Evolutionary conservation across 2,329 filamentous ascomycete genomes (phyloP).

Genomic region (Scleromitrula shiraiana): DNA sequence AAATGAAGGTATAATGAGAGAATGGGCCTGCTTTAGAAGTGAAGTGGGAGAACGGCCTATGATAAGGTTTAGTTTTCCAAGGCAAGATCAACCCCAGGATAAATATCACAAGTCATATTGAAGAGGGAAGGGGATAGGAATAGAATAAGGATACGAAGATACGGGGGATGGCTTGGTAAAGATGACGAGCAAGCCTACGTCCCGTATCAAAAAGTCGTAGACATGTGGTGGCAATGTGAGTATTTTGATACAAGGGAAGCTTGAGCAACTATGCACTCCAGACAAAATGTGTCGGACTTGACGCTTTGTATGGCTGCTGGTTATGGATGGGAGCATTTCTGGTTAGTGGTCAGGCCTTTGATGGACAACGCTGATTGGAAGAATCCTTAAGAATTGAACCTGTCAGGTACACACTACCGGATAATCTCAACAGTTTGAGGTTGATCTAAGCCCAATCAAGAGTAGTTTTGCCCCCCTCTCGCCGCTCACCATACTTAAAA

Average conservation of each 20-base stretch:
- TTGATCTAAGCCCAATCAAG: too few relatives aligned
- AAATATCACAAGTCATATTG: slow-evolving; percentile 10
- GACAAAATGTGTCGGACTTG: slow-evolving; percentile 5
- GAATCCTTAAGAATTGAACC: background rate
- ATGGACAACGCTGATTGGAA: background rate
- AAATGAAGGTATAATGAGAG: slow-evolving; percentile 18
- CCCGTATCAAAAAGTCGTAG: background rate
- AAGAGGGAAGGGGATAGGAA: slow-evolving; percentile 13
- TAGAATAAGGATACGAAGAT: slow-evolving; percentile 9
- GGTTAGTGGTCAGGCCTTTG: background rate
- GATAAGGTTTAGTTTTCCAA: slow-evolving; percentile 20
- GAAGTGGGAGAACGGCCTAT: slow-evolving; percentile 16
- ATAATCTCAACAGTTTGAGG: too few relatives aligned
- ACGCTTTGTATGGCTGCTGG: background rate
- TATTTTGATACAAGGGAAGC: background rate
- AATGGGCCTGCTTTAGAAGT: slow-evolving; percentile 22
- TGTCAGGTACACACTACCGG: too few relatives aligned
- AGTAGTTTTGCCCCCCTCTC: too few relatives aligned
- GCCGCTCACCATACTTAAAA: too few relatives aligned
- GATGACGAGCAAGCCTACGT: slow-evolving; percentile 8
- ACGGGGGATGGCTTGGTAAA: slow-evolving; percentile 9
- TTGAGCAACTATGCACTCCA: background rate
- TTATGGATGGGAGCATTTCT: background rate
- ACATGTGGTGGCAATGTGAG: background rate
- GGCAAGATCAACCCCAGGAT: slow-evolving; percentile 7